Evolutionary conservation across 306 rosid species (phyloP).

Genomic region (Gynostemma pentaphyllum): DNA sequence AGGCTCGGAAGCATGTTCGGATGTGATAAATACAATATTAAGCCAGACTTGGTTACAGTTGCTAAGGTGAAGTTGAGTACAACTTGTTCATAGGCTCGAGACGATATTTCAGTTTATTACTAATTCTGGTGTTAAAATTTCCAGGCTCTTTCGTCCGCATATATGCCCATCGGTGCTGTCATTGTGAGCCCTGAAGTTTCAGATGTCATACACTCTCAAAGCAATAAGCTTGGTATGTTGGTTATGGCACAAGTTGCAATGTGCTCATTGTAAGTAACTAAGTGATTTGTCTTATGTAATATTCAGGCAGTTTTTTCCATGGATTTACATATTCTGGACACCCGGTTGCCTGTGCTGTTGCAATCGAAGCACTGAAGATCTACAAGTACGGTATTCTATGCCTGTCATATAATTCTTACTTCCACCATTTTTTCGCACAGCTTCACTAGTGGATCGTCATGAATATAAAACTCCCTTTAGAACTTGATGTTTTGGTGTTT

Average conservation of each 20-base stretch:
- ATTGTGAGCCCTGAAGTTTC: slow-evolving; percentile 79
- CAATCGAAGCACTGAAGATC: slow-evolving; percentile 81
- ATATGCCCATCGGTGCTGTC: slow-evolving; percentile 86
- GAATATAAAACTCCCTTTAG: not conserved
- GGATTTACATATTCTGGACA: slow-evolving; percentile 97
- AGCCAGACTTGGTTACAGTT: slow-evolving; percentile 82
- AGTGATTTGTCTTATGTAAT: not conserved
- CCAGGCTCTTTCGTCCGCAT: slow-evolving; percentile 90
- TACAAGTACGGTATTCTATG: slow-evolving; percentile 52
- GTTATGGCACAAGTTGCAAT: not conserved
- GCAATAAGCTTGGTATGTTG: slow-evolving; percentile 74
- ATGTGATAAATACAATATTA: slow-evolving; percentile 76
- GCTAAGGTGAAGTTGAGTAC: slow-evolving; percentile 53
- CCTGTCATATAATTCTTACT: not conserved
- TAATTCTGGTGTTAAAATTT: slow-evolving; percentile 10
- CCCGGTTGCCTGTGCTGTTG: slow-evolving; percentile 79
- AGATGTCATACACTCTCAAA: slow-evolving; percentile 72
- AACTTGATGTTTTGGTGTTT: not conserved
- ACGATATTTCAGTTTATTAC: not conserved
- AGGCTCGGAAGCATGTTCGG: slow-evolving; percentile 90
- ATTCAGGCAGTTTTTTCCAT: slow-evolving; percentile 54
- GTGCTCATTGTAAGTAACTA: not conserved
- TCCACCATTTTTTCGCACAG: not conserved
- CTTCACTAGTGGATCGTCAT: not conserved
- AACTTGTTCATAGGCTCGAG: not conserved